These are phyloP conservation scores for Lecanicillium sp. DNA, from an alignment of 2,329 filamentous ascomycete genomes.

Conservation along the genomic window DNA sequence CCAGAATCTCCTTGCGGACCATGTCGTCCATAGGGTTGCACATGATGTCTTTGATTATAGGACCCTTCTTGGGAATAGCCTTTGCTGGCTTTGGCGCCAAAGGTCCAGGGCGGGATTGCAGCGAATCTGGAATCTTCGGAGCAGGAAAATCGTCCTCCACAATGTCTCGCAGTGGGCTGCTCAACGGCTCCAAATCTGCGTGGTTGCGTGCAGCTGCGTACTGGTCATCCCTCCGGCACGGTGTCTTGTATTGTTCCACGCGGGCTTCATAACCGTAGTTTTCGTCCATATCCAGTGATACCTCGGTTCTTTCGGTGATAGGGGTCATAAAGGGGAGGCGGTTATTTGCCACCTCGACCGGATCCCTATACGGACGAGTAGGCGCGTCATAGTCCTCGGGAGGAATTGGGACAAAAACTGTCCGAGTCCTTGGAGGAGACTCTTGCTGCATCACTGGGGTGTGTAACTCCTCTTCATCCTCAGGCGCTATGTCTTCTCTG, in stretches of 20 bases:
- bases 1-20: constrained; percentile 67
- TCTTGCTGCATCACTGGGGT: constrained; percentile 30
- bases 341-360: constrained; percentile 74
- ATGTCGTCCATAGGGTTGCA: constrained; percentile 85
- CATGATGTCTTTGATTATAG: constrained; percentile 72
- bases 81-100: constrained; percentile 26
- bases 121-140: constrained; percentile 43
- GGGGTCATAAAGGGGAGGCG: constrained; percentile 97
- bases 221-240: constrained; percentile 50
- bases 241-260: constrained; percentile 66
- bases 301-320: constrained; percentile 92
- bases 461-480: constrained; percentile 29
- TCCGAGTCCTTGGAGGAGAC: constrained; percentile 48
- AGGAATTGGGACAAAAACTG: constrained; percentile 68
- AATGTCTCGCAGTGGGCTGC: constrained; percentile 67
- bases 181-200: constrained; percentile 38
- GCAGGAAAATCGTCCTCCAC: constrained; percentile 42
- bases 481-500: constrained; percentile 26
- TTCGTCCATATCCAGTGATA: constrained; percentile 64
- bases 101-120: constrained; percentile 31
- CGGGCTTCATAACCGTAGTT: constrained; percentile 28
- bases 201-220: constrained; percentile 14
- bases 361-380: constrained; percentile 72
- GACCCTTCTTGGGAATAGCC: constrained; percentile 48
- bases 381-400: constrained; percentile 83